Evolutionary conservation across 208 protist genomes (phyloP), one percentile per base, ranked within the genome.

Genomic region (Crithidia thermophila): DNA sequence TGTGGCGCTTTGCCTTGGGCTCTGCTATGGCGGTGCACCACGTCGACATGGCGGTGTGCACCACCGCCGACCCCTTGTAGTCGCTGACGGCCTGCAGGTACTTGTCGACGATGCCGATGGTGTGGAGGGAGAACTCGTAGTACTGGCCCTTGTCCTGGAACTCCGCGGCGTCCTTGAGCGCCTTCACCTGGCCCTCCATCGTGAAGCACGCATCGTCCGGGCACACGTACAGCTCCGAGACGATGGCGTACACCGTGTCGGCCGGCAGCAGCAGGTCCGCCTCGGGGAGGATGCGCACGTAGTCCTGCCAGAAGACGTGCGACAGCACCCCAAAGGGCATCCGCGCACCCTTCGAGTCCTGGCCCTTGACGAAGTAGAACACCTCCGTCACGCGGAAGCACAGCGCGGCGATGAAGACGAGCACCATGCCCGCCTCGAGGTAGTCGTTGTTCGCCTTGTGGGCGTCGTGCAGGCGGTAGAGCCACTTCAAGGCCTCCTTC

Each of bases 251-350:
- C 20, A 93, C 73, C 21, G 79, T 90, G 49, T 94, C 88, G 0
- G 57, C 78, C 5, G 84, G 68, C 16, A 96, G 52, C 39, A 94
- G 60, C 16, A 52, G 33, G 39, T 94, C 88, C 8, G 90, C 66
- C 64, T 93, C 88, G 9, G 91, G 91, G 18, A 96, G 75, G 42
- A 96, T 73, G 51, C 88, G 86, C 30, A 93, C 91, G 57, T 94
- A 96, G 72, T 96, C 88, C n/a, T 96, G 91, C 91, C 91, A 96
- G 65, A 92, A 94, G 6, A 96, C 87, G 36, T 91, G 73, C 9
- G 81, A 81, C 27, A 96, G 49, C 18, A 93, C 33, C 27, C 53
- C 82, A 56, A 76, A 80, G 16, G 91, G 88, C 81, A 96, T 92
- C 30, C 83, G 81, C 6, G 87, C 87, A 9, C 87, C 91, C 37